phyloP scores from a whole-genome alignment of 257 asterid species.

The Scutellaria baicalensis region DNA sequence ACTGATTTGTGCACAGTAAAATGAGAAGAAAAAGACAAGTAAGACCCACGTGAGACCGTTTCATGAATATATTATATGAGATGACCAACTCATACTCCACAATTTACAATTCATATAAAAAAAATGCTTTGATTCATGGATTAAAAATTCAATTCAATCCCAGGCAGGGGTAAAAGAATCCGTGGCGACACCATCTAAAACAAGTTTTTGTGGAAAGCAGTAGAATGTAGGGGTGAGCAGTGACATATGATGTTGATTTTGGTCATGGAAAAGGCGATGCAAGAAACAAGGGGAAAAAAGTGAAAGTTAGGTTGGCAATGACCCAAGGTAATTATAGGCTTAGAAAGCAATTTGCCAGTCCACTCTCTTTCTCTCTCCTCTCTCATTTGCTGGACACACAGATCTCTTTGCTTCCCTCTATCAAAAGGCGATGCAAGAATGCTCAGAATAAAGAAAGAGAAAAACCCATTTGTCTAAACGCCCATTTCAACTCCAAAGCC shows the following conservation, averaged over 20 bases:
- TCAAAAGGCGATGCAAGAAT: constrained; percentile 16
- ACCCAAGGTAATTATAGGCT: constrained; percentile 49
- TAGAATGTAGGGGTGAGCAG: constrained; percentile 14
- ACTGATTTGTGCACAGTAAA: constrained; percentile 10
- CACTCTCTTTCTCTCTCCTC: constrained; percentile 29
- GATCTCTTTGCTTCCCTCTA: constrained; percentile 20
- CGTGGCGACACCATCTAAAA: no score
- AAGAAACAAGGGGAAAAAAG: constrained; percentile 50
- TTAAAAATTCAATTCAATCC: no score
- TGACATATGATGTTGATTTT: constrained; percentile 28
- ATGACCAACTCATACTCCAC: no score
- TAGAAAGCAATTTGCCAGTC: constrained; percentile 35
- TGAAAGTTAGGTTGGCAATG: constrained; percentile 37
- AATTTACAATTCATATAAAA: no score
- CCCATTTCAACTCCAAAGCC: constrained; percentile 25
- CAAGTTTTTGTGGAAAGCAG: no score
- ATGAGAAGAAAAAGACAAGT: background rate
- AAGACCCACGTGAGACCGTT: no score
- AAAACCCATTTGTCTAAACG: constrained; percentile 20
- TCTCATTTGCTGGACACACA: constrained; percentile 17
- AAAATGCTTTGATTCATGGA: no score
- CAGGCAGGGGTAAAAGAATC: no score
- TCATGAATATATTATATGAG: no score
- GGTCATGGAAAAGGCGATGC: constrained; percentile 42
- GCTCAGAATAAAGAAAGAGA: constrained; percentile 2